These are phyloP conservation scores for Tephrocybe sp. DNA, from an alignment of 768 basidiomycete genomes.

Conservation along the genomic window DNA sequence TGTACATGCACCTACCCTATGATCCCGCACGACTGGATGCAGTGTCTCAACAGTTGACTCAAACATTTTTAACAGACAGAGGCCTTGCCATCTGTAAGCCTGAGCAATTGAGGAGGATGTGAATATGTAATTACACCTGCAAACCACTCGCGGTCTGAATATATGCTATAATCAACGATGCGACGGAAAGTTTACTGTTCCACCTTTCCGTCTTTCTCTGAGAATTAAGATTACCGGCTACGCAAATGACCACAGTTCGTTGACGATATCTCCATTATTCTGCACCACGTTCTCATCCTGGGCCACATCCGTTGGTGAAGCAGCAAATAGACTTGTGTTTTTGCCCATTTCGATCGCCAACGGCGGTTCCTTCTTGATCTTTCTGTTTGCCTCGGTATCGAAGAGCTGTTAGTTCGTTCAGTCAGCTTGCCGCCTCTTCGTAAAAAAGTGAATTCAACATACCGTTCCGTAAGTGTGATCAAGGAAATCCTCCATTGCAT, in stretches of 20 bases:
- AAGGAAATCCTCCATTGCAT: constrained; percentile 92
- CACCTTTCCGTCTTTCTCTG: too few species aligned
- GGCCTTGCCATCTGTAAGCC: not conserved
- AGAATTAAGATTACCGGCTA: too few species aligned
- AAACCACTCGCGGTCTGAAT: too few species aligned
- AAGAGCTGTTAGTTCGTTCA: constrained; percentile 62
- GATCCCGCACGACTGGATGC: not conserved
- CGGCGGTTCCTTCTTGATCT: constrained; percentile 78
- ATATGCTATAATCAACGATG: too few species aligned
- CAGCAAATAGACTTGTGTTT: constrained; percentile 2
- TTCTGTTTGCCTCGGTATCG: constrained; percentile 77
- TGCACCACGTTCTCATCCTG: not conserved
- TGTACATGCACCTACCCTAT: not conserved
- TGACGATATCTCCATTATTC: constrained; percentile 7
- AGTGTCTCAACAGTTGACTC: not conserved
- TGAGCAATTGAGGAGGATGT: not conserved
- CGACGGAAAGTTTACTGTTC: too few species aligned
- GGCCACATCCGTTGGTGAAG: not conserved
- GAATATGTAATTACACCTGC: too few species aligned
- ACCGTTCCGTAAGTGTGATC: constrained; percentile 92
- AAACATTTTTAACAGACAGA: not conserved
- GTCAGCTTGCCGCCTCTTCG: not conserved
- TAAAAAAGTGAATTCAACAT: constrained; percentile 18
- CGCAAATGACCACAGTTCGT: constrained; percentile 9
- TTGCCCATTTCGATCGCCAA: constrained; percentile 41